Percentiles rank a stretch among this genome's conserved stretches.
phyloP scores from a whole-genome alignment of 148 eudicot genomes.

The Camellia sinensis region DNA sequence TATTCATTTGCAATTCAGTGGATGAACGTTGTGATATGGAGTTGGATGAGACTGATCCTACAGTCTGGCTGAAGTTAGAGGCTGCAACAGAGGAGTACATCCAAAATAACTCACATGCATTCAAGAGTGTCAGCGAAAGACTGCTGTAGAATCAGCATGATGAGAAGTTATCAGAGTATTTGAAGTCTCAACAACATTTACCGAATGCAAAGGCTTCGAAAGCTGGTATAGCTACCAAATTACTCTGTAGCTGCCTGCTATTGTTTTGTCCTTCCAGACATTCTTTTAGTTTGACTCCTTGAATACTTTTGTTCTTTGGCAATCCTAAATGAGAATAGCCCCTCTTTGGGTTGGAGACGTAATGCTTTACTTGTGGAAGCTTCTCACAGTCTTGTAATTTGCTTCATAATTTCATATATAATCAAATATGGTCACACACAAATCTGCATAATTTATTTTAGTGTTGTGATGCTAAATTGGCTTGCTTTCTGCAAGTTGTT shows the following conservation, averaged over 20 bases:
- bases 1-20: conserved; percentile 42
- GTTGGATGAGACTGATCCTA: conserved; percentile 95
- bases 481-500: no score
- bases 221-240: conserved; percentile 38
- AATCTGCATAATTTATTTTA: no score
- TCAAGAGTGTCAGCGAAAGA: conserved; percentile 73
- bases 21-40: conserved; percentile 99
- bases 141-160: conserved; percentile 65
- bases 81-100: conserved; percentile 83
- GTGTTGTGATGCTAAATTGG: no score
- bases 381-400: conserved; percentile 59
- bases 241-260: conserved; percentile 11
- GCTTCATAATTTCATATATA: no score
- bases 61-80: conserved; percentile 82
- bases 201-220: conserved; percentile 42
- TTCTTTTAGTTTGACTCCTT: background rate
- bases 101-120: conserved; percentile 54
- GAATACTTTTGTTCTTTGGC: conserved; percentile 16
- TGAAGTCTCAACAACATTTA: conserved; percentile 47
- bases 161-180: conserved; percentile 49
- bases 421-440: no score
- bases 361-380: conserved; percentile 90
- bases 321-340: conserved; percentile 49
- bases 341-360: conserved; percentile 93
- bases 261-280: conserved; percentile 3